These are phyloP conservation scores for Aspergillus sclerotioniger DNA, from an alignment of 495 filamentous ascomycete genomes.

Conservation along the genomic window DNA sequence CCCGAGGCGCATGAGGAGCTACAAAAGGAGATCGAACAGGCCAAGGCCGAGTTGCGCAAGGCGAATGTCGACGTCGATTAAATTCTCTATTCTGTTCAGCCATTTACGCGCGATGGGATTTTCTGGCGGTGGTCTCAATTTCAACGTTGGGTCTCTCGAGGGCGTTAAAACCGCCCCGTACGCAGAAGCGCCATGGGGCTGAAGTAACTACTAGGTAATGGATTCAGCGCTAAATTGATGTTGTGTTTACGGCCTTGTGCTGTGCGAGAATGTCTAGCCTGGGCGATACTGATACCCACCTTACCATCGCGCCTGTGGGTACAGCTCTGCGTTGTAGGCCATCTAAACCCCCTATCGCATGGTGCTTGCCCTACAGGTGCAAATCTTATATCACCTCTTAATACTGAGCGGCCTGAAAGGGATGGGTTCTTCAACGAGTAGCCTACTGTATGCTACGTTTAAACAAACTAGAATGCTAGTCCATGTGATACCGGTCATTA, in stretches of 20 bases:
- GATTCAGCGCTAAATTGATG: not conserved
- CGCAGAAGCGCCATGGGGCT: too few relatives aligned
- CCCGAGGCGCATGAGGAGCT: slow-evolving; percentile 88
- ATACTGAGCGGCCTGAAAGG: not conserved
- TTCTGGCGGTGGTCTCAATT: not conserved
- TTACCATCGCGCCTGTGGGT: not conserved
- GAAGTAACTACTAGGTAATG: not conserved
- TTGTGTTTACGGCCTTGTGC: not conserved
- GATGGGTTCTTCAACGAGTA: not conserved
- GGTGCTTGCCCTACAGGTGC: not conserved
- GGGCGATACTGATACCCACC: not conserved
- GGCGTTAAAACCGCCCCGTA: not conserved
- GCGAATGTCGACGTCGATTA: slow-evolving; percentile 53
- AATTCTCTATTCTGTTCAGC: slow-evolving; percentile 4
- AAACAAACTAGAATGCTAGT: too few relatives aligned
- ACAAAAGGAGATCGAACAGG: slow-evolving; percentile 61
- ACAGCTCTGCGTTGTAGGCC: not conserved
- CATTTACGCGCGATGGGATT: not conserved
- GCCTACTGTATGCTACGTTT: not conserved
- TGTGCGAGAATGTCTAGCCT: not conserved
- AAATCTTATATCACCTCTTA: not conserved
- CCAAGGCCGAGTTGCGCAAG: slow-evolving; percentile 48
- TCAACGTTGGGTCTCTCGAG: not conserved
- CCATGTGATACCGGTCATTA: not conserved
- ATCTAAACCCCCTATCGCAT: not conserved